Base-by-base conservation (phyloP, 2,329 filamentous ascomycete genomes). In the Orbilia blumenaviensis region DNA sequence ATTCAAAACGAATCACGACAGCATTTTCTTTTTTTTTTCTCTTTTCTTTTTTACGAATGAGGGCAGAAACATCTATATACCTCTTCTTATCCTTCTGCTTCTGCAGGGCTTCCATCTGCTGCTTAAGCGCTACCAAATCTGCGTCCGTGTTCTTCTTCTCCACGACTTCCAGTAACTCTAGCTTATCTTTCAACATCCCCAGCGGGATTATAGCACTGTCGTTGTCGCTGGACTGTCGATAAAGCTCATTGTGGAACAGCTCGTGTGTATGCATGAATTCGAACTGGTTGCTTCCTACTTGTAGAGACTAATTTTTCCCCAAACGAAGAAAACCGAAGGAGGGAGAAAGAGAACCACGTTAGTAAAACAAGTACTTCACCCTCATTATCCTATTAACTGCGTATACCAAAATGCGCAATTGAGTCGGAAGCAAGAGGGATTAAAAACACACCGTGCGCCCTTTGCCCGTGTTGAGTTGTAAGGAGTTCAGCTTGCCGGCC, bases 361-460 rank as follows among this genome's bases (percentile, higher is more conserved):
- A 76, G 72, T 69, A 48, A 76, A 66, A 64, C 48, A 58, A 23
- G 21, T 52, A 46, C 46, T 41, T 58, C 25, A 16, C 48, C 64
- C 64, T 76, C 32, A 64, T 69, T 66, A 32, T 69, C 64, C 64
- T 60, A 9, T 38, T 60, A 69, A 69, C 41, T 66, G 64, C 72
- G 72, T 29, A 10, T 61, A 29, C 8, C 41, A 48, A 50, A 56
- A 63, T 42, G 63, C 60, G 64, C 72, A 69, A 76, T 76, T 69
- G 72, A 54, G 63, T 64, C 48, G 64, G 64, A 69, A 69, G 69
- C 54, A 56, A 69, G 50, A 69, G 72, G 54, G 25, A 38, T 44
- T n/a, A n/a, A 76, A 69, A 69, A 76, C 72, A 76, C 72, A 76
- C 72, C 72, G 58, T 76, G 56, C 64, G 72, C 60, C 72, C 72